These are phyloP conservation scores for Metarhizium anisopliae DNA, from an alignment of 2,329 filamentous ascomycete species.

Conservation along the genomic window DNA sequence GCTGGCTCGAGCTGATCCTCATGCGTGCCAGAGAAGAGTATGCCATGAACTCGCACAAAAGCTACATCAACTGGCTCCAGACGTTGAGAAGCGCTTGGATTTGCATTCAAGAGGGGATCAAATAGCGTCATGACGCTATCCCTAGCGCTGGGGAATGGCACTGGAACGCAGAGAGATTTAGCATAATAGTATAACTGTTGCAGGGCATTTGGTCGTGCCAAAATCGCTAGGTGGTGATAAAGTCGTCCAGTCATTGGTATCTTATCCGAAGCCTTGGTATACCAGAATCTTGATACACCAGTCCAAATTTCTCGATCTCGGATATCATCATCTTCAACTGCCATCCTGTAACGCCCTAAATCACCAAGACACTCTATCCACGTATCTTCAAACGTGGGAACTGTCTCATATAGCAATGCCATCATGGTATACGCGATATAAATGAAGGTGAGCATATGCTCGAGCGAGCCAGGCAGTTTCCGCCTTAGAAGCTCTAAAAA, in stretches of 20 bases:
- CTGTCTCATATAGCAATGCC: constrained; percentile 76
- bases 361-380: constrained; percentile 95
- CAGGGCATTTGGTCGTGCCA: constrained; percentile 59
- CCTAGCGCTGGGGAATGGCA: constrained; percentile 57
- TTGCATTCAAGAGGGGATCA: constrained; percentile 38
- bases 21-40: constrained; percentile 48
- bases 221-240: constrained; percentile 80
- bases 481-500: constrained; percentile 72
- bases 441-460: constrained; percentile 88
- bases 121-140: constrained; percentile 66
- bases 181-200: constrained; percentile 66
- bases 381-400: constrained; percentile 72
- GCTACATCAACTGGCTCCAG: constrained; percentile 39
- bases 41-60: constrained; percentile 56
- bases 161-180: constrained; percentile 59
- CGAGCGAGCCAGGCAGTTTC: constrained; percentile 64
- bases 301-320: constrained; percentile 75
- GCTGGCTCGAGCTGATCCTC: constrained; percentile 36
- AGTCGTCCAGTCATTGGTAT: constrained; percentile 67
- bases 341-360: constrained; percentile 75
- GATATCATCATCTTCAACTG: constrained; percentile 68
- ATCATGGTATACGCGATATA: constrained; percentile 88
- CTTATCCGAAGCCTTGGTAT: constrained; percentile 69
- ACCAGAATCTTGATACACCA: constrained; percentile 73
- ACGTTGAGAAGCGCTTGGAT: constrained; percentile 12